Percentiles rank a stretch among this genome's conserved stretches.
These are phyloP conservation scores for Coniochaeta sp. DNA, from an alignment of 2,329 filamentous ascomycete genomes.

Conservation along the genomic window DNA sequence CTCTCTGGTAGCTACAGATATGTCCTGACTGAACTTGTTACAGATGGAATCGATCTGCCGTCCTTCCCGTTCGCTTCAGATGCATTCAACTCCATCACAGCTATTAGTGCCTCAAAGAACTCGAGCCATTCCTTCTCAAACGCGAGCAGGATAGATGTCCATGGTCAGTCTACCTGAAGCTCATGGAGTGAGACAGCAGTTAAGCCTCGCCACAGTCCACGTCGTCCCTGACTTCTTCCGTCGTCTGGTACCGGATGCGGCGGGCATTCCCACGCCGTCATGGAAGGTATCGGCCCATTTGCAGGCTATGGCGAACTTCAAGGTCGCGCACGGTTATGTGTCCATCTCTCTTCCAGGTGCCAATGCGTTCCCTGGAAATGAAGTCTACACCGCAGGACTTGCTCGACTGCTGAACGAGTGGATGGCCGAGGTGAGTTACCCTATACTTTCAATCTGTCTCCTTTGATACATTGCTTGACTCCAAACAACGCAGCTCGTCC, in stretches of 20 bases:
- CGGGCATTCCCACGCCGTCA: neutral
- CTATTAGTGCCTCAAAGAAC: slow-evolving; percentile 1
- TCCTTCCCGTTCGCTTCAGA: slow-evolving; percentile 4
- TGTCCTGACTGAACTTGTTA: too few relatives aligned
- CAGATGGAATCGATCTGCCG: slow-evolving; percentile 3
- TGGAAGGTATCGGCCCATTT: neutral
- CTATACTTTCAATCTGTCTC: neutral
- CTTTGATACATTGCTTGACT: neutral
- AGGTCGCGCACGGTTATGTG: neutral
- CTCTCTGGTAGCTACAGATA: too few relatives aligned
- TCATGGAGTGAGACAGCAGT: neutral
- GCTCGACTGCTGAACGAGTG: slow-evolving; percentile 5
- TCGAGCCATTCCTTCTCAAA: neutral
- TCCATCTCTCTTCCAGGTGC: slow-evolving; percentile 4
- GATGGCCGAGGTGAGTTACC: slow-evolving; percentile 4
- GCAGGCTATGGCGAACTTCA: neutral
- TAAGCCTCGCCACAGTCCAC: neutral
- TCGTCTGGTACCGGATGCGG: neutral
- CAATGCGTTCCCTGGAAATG: neutral
- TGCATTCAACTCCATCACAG: slow-evolving; percentile 4
- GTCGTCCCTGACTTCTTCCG: neutral
- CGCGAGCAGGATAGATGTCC: neutral
- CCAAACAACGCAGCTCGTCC: neutral
- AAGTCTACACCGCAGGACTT: slow-evolving; percentile 2
- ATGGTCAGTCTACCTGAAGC: neutral